These are phyloP conservation scores for Rugonectria rugulosa DNA, from an alignment of 2,329 filamentous ascomycete genomes.

Conservation along the genomic window DNA sequence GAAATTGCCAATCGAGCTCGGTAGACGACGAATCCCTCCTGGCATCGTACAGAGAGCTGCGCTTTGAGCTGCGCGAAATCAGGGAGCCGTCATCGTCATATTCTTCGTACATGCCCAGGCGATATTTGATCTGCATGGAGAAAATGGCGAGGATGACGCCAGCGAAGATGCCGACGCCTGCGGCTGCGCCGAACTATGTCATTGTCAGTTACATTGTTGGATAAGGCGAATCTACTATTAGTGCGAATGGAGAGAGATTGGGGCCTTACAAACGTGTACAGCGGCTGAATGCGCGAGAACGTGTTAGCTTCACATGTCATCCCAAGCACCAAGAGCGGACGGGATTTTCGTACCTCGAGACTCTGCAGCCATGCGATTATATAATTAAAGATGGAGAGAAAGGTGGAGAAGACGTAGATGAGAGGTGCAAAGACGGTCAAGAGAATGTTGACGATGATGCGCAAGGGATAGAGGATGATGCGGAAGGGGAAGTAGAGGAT, in stretches of 20 bases:
- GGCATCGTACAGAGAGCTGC: slow-evolving; percentile 22
- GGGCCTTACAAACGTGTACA: slow-evolving; percentile 53
- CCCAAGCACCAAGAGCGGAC: neutral
- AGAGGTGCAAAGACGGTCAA: slow-evolving; percentile 48
- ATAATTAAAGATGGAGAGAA: slow-evolving; percentile 31
- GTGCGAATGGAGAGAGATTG: slow-evolving; percentile 30
- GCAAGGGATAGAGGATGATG: slow-evolving; percentile 42
- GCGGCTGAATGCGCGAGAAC: slow-evolving; percentile 39
- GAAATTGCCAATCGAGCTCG: slow-evolving; percentile 49
- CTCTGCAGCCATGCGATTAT: slow-evolving; percentile 40
- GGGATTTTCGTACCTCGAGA: slow-evolving; percentile 45
- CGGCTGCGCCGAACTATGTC: slow-evolving; percentile 66
- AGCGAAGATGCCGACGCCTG: slow-evolving; percentile 69
- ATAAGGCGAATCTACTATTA: neutral
- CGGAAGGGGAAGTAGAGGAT: slow-evolving; percentile 42
- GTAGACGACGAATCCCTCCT: slow-evolving; percentile 40
- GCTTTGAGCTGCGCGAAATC: slow-evolving; percentile 20
- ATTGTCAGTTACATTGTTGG: slow-evolving; percentile 4
- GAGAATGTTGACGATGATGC: slow-evolving; percentile 37
- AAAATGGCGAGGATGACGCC: slow-evolving; percentile 67
- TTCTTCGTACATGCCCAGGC: slow-evolving; percentile 52
- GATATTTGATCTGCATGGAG: slow-evolving; percentile 61
- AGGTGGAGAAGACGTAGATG: slow-evolving; percentile 44
- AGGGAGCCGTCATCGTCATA: slow-evolving; percentile 25
- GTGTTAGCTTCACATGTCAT: slow-evolving; percentile 7